Percentiles rank a stretch among this genome's conserved stretches.
phyloP scores from a whole-genome alignment of 2,329 filamentous ascomycete genomes.

The Reticulascus tulasneorum region DNA sequence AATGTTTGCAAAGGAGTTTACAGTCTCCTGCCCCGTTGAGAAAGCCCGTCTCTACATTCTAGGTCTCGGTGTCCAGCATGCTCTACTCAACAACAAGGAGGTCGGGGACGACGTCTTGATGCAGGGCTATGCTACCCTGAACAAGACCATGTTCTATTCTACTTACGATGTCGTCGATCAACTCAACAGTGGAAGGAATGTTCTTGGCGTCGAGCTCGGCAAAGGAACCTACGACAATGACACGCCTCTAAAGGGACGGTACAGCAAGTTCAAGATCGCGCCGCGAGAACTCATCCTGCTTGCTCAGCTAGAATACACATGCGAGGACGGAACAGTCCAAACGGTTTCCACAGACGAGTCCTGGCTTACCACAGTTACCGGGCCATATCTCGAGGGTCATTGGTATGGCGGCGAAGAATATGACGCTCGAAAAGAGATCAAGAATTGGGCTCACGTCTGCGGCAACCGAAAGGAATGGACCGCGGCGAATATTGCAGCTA shows the following conservation, averaged over 20 bases:
- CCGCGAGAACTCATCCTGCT: conserved; percentile 7
- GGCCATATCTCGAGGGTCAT: conserved; percentile 7
- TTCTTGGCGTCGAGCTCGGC: conserved; percentile 9
- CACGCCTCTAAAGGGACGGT: conserved; percentile 6
- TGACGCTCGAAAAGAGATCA: conserved; percentile 7
- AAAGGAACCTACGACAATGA: conserved; percentile 11
- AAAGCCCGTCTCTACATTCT: conserved; percentile 9
- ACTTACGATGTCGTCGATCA: conserved; percentile 7
- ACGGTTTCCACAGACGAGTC: conserved; percentile 1
- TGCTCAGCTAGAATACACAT: conserved; percentile 13
- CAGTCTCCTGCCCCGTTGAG: not conserved
- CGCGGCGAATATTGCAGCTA: conserved; percentile 2
- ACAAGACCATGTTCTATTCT: conserved; percentile 12
- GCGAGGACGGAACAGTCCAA: conserved; percentile 1
- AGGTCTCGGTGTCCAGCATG: conserved; percentile 8
- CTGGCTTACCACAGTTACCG: conserved; percentile 8
- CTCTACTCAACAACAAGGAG: conserved; percentile 4
- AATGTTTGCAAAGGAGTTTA: conserved; percentile 7
- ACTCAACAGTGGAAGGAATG: conserved; percentile 6
- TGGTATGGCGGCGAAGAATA: conserved; percentile 14
- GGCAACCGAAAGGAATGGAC: conserved; percentile 4
- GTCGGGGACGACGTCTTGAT: conserved; percentile 6
- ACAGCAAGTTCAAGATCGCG: conserved; percentile 10
- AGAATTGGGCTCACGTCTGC: conserved; percentile 1
- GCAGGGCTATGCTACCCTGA: not conserved